Conservation (phyloP, 2,329 filamentous ascomycete genomes). For the Magnaporthales sp. region DNA sequence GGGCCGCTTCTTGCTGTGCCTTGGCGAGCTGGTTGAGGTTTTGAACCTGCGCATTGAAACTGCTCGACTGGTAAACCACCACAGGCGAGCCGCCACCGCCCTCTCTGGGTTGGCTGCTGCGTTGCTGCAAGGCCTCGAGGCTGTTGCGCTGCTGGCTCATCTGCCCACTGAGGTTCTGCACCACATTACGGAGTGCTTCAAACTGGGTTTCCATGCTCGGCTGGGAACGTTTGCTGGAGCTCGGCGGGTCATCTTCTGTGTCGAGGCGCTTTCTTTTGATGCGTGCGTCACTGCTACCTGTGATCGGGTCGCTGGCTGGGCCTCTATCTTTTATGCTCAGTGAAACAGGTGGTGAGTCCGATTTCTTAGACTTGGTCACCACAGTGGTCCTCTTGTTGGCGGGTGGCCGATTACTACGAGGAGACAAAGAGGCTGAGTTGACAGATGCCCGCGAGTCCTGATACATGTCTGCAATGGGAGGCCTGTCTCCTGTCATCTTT, state of each 20-base stretch:
- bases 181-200: constrained; percentile 6
- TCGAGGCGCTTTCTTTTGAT: neutral
- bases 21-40: neutral
- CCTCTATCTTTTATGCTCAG: neutral
- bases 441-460: neutral
- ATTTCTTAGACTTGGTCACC: neutral
- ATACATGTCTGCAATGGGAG: neutral
- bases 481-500: neutral
- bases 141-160: neutral
- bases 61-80: neutral
- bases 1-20: neutral
- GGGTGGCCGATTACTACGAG: neutral
- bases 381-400: neutral
- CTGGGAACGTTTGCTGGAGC: neutral
- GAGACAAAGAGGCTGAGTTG: neutral
- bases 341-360: neutral
- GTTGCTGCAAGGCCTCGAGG: neutral
- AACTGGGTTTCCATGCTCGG: constrained; percentile 5
- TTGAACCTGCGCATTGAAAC: neutral
- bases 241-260: neutral
- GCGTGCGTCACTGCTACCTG: neutral
- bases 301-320: neutral
- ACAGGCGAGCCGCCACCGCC: neutral
- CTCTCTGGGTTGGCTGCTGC: neutral
- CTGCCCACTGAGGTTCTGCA: constrained; percentile 5